Evolutionary conservation across 768 basidiomycete genomes (phyloP), one percentile per base, ranked within the genome.

Genomic region (Amanita exitialis): DNA sequence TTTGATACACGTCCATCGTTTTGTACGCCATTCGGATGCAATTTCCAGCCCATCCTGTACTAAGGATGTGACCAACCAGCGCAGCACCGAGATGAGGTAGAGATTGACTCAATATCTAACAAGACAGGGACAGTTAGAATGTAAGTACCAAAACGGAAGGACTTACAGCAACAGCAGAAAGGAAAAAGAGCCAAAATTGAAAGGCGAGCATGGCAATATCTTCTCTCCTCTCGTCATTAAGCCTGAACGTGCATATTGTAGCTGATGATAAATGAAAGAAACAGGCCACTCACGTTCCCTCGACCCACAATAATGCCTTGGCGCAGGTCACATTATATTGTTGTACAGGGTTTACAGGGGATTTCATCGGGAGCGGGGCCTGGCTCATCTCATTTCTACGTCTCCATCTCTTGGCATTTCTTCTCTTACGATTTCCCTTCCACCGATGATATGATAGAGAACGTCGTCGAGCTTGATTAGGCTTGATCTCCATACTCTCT

Each of bases 61-160:
- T 70, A 8, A 80, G 59, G 16, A 69, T 56, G 53, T 78, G 77
- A 3, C 73, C 75, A 18, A 64, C 65, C 8, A 80, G 53, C 2
- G 70, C 68, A 27, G 76, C 74, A 2, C 67, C 70, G 37, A 79
- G 64, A 55, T 78, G 76, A 5, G 78, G 78, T 34, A 76, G 66
- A 0, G 76, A 77, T 57, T 79, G 76, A 48, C 68, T 71, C 44
- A 77, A 51, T 38, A 80, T 64, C 78, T 79, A 48, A 27, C 50
- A 12, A 12, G 30, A 10, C 3, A 30, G 3, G 30, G 25, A 6
- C 38, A 47, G 54, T 43, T 51, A 49, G 23, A 20, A 13, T 18
- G 16, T n/a, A 9, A 30, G 9, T 1, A 18, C 2, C 9, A 13
- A 13, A 18, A 20, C 4, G 13, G 21, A 50, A 38, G 13, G 12